Percentiles rank a stretch among this genome's conserved stretches.
These are phyloP conservation scores for Hirschfeldia incana DNA, from an alignment of 345 rosid species.

Conservation along the genomic window DNA sequence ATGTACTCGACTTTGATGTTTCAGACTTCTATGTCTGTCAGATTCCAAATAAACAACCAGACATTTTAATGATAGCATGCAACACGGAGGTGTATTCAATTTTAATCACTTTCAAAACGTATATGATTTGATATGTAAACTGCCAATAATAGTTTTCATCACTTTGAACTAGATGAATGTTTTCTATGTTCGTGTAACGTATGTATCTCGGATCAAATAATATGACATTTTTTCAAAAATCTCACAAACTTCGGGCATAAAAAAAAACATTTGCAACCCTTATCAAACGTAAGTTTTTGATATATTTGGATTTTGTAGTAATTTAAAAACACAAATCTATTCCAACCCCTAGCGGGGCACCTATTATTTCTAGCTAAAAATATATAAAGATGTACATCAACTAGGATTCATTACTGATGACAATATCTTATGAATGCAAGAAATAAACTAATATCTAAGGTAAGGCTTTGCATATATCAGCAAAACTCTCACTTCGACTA, in stretches of 20 bases:
- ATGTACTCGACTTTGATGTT: slow-evolving; percentile 30
- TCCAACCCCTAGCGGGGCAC: background rate
- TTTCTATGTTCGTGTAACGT: background rate
- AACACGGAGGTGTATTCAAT: slow-evolving; percentile 13
- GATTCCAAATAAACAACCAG: slow-evolving; percentile 35
- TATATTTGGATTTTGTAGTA: background rate
- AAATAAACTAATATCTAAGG: background rate
- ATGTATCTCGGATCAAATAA: background rate
- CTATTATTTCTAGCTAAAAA: background rate
- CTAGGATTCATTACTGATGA: background rate
- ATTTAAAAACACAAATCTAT: background rate
- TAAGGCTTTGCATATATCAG: background rate
- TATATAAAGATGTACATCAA: background rate
- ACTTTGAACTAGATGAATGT: background rate
- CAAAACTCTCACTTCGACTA: background rate
- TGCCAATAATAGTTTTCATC: background rate
- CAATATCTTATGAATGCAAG: background rate
- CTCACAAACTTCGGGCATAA: background rate
- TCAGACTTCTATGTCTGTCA: slow-evolving; percentile 37
- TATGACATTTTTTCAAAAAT: background rate
- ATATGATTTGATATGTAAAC: background rate
- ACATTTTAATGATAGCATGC: slow-evolving; percentile 23
- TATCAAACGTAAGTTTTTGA: background rate
- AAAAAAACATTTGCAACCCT: background rate
- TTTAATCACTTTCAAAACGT: background rate